Percentiles rank a stretch among this genome's conserved stretches.
Evolutionary conservation across 1,284 basidiomycete genomes (phyloP).

Genomic region (Sparassis latifolia): DNA sequence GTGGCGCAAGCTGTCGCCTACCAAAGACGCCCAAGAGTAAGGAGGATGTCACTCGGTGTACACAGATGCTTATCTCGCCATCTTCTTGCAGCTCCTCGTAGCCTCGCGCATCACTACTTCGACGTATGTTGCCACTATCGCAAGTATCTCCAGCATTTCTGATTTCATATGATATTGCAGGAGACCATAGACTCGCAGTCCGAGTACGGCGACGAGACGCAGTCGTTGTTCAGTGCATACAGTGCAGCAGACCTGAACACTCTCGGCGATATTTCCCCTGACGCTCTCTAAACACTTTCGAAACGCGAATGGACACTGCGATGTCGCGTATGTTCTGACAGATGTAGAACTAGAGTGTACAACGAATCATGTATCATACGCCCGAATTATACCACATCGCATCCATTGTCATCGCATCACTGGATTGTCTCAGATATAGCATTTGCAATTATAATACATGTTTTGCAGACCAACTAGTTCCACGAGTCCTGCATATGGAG

Average conservation of each 20-base stretch:
- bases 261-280: conserved; percentile 72
- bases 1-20: conserved; percentile 76
- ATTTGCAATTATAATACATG: no score
- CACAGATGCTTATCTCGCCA: conserved; percentile 13
- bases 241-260: conserved; percentile 55
- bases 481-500: no score
- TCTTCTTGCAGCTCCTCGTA: conserved; percentile 65
- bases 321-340: not conserved
- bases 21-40: conserved; percentile 85
- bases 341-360: not conserved
- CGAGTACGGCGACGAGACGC: conserved; percentile 62
- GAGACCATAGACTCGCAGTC: conserved; percentile 68
- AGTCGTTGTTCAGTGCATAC: conserved; percentile 54
- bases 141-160: not conserved
- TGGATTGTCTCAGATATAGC: no score
- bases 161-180: conserved; percentile 27
- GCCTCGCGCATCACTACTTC: conserved; percentile 89
- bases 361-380: not conserved
- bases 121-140: conserved; percentile 47
- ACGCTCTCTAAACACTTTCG: conserved; percentile 35
- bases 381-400: not conserved
- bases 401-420: not conserved
- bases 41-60: conserved; percentile 19
- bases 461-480: no score
- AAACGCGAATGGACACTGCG: not conserved